phyloP scores from a whole-genome alignment of 257 asterid genomes.

The Verbena officinalis region DNA sequence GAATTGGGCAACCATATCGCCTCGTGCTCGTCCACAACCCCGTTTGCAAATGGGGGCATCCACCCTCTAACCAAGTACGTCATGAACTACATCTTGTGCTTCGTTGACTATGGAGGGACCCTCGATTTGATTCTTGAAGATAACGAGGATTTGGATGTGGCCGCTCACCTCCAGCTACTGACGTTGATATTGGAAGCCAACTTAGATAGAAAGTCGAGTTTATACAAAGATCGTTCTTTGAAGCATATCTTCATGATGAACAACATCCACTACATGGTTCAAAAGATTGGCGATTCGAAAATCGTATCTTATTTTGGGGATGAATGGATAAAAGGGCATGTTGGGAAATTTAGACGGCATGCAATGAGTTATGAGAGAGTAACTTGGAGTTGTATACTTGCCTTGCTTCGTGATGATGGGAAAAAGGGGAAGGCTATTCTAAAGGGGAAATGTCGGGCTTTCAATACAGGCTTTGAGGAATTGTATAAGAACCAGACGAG shows the following conservation, averaged over 20 bases:
- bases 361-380: slow-evolving; percentile 51
- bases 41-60: slow-evolving; percentile 52
- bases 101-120: slow-evolving; percentile 53
- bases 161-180: slow-evolving; percentile 46
- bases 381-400: slow-evolving; percentile 52
- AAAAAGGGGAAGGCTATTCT: slow-evolving; percentile 50
- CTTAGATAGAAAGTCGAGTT: slow-evolving; percentile 41
- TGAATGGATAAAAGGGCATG: slow-evolving; percentile 53
- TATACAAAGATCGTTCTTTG: slow-evolving; percentile 45
- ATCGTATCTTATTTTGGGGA: slow-evolving; percentile 56
- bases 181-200: slow-evolving; percentile 57
- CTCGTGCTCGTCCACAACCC: slow-evolving; percentile 39
- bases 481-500: slow-evolving; percentile 63
- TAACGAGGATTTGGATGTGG: slow-evolving; percentile 25
- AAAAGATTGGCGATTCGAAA: slow-evolving; percentile 48
- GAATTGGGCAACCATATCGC: slow-evolving; percentile 52
- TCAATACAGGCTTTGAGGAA: slow-evolving; percentile 61
- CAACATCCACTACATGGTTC: slow-evolving; percentile 75
- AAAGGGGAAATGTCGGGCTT: slow-evolving; percentile 55
- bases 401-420: slow-evolving; percentile 47
- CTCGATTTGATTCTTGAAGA: slow-evolving; percentile 50
- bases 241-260: slow-evolving; percentile 73
- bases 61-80: slow-evolving; percentile 67
- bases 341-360: slow-evolving; percentile 51
- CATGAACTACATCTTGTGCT: slow-evolving; percentile 61